Evolutionary conservation across 345 rosid species (phyloP).

Genomic region (Triadica sebifera): DNA sequence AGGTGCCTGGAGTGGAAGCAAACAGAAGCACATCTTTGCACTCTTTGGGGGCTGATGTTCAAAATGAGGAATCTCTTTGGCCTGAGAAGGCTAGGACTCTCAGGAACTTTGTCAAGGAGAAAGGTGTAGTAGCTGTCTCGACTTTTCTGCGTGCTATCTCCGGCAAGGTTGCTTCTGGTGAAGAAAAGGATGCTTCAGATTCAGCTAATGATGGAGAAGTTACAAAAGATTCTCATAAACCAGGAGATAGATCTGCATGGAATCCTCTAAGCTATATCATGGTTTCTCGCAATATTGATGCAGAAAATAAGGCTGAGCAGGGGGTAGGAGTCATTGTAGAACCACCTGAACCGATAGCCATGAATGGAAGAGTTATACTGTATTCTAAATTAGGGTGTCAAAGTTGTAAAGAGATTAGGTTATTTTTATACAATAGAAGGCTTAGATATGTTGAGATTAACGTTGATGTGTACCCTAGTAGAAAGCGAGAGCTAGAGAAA

Average conservation of each 20-base stretch:
- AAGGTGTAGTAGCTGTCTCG: conserved; percentile 62
- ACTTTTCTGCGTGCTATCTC: conserved; percentile 55
- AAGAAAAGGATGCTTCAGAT: conserved; percentile 30
- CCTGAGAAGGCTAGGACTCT: conserved; percentile 68
- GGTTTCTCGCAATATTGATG: conserved; percentile 42
- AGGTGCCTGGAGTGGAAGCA: conserved; percentile 46
- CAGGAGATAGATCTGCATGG: conserved; percentile 50
- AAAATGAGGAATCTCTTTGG: conserved; percentile 48
- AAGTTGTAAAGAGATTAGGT: conserved; percentile 55
- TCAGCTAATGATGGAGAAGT: conserved; percentile 33
- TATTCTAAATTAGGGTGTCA: conserved; percentile 75
- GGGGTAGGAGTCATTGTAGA: conserved; percentile 29
- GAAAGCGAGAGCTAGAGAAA: conserved; percentile 70
- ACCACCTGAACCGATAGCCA: conserved; percentile 38
- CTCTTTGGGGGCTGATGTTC: conserved; percentile 35
- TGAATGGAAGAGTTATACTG: conserved; percentile 65
- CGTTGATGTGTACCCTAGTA: conserved; percentile 67
- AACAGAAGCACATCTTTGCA: conserved; percentile 27
- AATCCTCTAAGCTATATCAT: conserved; percentile 60
- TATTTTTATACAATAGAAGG: conserved; percentile 53
- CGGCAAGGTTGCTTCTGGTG: conserved; percentile 29
- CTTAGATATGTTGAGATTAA: conserved; percentile 75
- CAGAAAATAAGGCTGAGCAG: conserved; percentile 31
- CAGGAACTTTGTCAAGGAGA: conserved; percentile 61
- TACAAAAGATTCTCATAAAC: conserved; percentile 34